A percentile compares a stretch with the other conserved stretches of the same genome.
These are phyloP conservation scores for Aegle marmelos DNA, from an alignment of 345 rosid genomes.

Conservation along the genomic window DNA sequence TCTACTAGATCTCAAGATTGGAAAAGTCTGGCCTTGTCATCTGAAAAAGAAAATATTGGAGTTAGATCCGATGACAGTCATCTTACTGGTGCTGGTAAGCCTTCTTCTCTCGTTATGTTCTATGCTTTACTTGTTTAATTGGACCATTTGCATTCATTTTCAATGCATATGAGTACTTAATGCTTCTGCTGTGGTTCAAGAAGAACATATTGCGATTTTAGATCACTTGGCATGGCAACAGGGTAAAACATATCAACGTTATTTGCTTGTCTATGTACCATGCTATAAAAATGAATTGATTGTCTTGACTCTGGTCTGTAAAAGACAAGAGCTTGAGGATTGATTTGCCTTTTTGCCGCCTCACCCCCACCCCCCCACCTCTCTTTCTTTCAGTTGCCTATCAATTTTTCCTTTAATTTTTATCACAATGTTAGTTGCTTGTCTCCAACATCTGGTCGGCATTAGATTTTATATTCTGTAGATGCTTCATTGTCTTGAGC, in stretches of 20 bases:
- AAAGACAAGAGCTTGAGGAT: not conserved
- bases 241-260: not conserved
- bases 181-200: not conserved
- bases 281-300: not conserved
- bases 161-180: not conserved
- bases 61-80: constrained; percentile 29
- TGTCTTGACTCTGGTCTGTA: not conserved
- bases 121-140: constrained; percentile 1
- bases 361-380: too few relatives aligned
- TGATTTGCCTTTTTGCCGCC: too few relatives aligned
- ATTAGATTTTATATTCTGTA: not conserved
- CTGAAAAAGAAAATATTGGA: constrained; percentile 50
- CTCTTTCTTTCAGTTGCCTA: not conserved
- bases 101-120: constrained; percentile 7
- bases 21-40: constrained; percentile 34
- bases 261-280: not conserved
- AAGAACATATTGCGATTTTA: not conserved
- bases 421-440: not conserved
- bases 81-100: constrained; percentile 35
- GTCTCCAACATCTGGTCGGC: not conserved
- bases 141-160: not conserved
- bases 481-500: not conserved
- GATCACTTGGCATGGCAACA: not conserved
- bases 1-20: constrained; percentile 53
- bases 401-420: not conserved